phyloP scores from a whole-genome alignment of 306 rosid genomes.

The Lagenaria siceraria region DNA sequence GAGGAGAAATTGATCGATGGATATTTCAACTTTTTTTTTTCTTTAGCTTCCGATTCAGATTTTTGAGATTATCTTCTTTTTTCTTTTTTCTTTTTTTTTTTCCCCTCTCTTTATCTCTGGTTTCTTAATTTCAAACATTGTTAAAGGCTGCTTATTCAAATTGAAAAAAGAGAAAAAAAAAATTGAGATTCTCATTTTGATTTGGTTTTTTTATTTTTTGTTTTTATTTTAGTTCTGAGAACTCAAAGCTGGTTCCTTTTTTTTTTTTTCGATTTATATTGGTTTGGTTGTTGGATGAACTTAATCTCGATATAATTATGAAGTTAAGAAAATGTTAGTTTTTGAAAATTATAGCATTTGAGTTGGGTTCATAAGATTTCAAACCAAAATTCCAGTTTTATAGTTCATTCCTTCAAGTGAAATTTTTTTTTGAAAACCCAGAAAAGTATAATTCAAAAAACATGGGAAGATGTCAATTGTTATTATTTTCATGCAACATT shows the following conservation, averaged over 20 bases:
- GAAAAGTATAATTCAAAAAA: background rate
- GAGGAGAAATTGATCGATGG: conserved; percentile 6
- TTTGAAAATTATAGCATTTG: background rate
- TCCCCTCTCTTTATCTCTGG: background rate
- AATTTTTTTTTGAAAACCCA: too few species aligned
- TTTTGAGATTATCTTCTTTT: background rate
- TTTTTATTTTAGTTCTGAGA: conserved; percentile 49
- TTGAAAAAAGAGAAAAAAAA: background rate
- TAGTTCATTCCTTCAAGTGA: background rate
- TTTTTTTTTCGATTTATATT: conserved; percentile 27
- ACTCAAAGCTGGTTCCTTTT: conserved; percentile 55
- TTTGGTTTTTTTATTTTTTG: conserved; percentile 28
- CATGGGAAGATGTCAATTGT: background rate
- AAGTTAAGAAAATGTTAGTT: background rate
- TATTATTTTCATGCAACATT: background rate
- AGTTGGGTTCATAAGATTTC: background rate
- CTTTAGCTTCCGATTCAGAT: background rate
- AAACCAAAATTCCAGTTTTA: background rate
- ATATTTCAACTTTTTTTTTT: background rate
- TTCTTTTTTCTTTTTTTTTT: background rate
- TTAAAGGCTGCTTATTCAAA: background rate
- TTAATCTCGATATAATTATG: conserved; percentile 1
- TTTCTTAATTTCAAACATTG: background rate
- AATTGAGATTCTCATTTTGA: background rate
- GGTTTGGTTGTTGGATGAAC: conserved; percentile 64